Evolutionary conservation across 257 asterid genomes (phyloP), one percentile per base, ranked within the genome.

Genomic region (Solanum pinnatisectum): DNA sequence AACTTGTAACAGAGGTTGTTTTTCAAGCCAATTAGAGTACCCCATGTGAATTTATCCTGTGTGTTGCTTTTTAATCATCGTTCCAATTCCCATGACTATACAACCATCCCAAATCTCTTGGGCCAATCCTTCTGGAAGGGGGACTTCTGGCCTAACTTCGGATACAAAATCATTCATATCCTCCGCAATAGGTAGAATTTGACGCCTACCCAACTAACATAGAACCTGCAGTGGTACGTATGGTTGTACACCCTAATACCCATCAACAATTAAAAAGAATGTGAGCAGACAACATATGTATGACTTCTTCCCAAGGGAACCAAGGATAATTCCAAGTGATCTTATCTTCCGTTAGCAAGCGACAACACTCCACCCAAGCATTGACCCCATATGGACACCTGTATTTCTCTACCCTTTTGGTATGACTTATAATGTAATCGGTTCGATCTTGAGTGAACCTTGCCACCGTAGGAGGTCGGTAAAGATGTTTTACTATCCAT

Each of bases 21-120:
- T 16, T 6, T 14, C 23, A 52, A 52, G 23, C 8, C 10, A 52
- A 15, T 16, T 2, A 0, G 8, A 7, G 63, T 52, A 52, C 16
- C 20, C 9, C 2, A 1, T 23, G 9, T 52, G 23, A 18, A 9
- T 16, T 6, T 52, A 9, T 5, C 22, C 3, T 0, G 0, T 59
- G 25, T 59, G 11, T 7, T 25, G 11, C 10, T 59, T 25, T 3
- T 59, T 20, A 8, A 20, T 25, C 67, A 59, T 18, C 2, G 5
- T 59, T 20, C 23, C 12, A 20, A 20, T 18, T 20, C 25, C 25
- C 5, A 59, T 18, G 25, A 59, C 11, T 2, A 18, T 7, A 20
- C 22, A 56, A 56, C 10, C 2, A 59, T 20, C 67, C 67, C 67
- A 59, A 59, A 59, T 59, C 1, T 7, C 20, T 20, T 59, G 2